These are phyloP conservation scores for Starmerella vitae DNA, from an alignment of 805 yeast species.

Conservation along the genomic window DNA sequence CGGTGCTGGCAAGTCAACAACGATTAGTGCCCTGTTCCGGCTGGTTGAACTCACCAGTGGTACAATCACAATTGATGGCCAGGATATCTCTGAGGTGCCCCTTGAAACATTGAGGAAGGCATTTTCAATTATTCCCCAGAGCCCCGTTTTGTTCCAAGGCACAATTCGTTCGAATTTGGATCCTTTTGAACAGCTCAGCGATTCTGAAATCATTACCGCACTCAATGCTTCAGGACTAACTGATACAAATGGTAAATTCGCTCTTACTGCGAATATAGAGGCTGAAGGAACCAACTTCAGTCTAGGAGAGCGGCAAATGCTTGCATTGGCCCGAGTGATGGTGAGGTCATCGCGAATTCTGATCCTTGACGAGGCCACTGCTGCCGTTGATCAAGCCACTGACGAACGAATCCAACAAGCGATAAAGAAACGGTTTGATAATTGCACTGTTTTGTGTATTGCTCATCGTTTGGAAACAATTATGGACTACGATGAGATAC, in stretches of 20 bases:
- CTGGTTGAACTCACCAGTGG: conserved; percentile 45
- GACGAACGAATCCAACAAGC: conserved; percentile 50
- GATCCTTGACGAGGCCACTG: conserved; percentile 63
- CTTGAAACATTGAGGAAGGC: conserved; percentile 52
- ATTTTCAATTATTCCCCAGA: conserved; percentile 74
- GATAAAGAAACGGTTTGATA: conserved; percentile 41
- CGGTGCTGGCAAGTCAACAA: conserved; percentile 76
- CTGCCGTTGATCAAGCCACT: conserved; percentile 63
- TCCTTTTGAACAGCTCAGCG: conserved; percentile 48
- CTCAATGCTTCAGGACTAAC: conserved; percentile 37
- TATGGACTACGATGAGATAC: conserved; percentile 41
- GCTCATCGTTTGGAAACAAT: conserved; percentile 59
- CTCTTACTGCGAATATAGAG: conserved; percentile 32
- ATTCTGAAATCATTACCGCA: conserved; percentile 52
- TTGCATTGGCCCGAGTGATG: conserved; percentile 51
- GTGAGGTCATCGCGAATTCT: conserved; percentile 47
- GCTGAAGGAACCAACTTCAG: conserved; percentile 16
- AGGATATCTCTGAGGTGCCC: conserved; percentile 50
- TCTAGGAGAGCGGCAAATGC: conserved; percentile 15
- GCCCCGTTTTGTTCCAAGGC: conserved; percentile 72
- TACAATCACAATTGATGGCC: conserved; percentile 47
- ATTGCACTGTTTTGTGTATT: conserved; percentile 55
- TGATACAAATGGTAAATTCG: conserved; percentile 40
- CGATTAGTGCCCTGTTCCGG: conserved; percentile 58
- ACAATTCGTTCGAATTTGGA: conserved; percentile 62